Conservation (phyloP, 345 rosid species). For the Moricandia arvensis region DNA sequence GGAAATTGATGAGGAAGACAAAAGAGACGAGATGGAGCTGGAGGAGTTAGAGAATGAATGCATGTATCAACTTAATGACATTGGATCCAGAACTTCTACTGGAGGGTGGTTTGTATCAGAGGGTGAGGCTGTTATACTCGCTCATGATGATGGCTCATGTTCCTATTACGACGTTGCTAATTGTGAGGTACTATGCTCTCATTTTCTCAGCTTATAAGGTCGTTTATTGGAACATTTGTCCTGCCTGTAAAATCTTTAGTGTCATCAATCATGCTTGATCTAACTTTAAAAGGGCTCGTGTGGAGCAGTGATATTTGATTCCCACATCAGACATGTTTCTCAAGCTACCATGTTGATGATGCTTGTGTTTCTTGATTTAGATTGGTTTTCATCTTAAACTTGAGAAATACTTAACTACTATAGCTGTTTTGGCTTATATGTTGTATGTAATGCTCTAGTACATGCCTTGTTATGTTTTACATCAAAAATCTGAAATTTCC, state of each 20-base stretch:
- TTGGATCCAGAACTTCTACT: constrained; percentile 66
- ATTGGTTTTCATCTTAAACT: not conserved
- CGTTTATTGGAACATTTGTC: not conserved
- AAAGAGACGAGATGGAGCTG: constrained; percentile 41
- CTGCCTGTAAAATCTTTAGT: not conserved
- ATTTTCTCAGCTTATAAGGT: not conserved
- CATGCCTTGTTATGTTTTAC: constrained; percentile 6
- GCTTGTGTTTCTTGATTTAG: not conserved
- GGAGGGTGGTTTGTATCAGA: constrained; percentile 99
- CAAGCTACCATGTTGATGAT: not conserved
- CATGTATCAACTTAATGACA: constrained; percentile 54
- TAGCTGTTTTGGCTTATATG: not conserved
- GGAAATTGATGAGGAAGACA: constrained; percentile 79
- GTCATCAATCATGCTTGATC: not conserved
- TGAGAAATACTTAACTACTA: not conserved
- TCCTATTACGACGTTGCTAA: constrained; percentile 81
- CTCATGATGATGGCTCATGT: constrained; percentile 91
- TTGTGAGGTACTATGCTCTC: constrained; percentile 59
- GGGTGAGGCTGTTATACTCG: constrained; percentile 90
- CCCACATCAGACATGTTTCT: not conserved
- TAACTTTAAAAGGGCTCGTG: not conserved
- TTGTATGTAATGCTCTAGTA: not conserved
- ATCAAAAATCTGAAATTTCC: constrained; percentile 6
- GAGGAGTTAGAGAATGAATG: constrained; percentile 60
- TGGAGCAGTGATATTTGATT: not conserved